phyloP scores from a whole-genome alignment of 371 early-diverging fungal species.

The Basidiobolus meristosporus region DNA sequence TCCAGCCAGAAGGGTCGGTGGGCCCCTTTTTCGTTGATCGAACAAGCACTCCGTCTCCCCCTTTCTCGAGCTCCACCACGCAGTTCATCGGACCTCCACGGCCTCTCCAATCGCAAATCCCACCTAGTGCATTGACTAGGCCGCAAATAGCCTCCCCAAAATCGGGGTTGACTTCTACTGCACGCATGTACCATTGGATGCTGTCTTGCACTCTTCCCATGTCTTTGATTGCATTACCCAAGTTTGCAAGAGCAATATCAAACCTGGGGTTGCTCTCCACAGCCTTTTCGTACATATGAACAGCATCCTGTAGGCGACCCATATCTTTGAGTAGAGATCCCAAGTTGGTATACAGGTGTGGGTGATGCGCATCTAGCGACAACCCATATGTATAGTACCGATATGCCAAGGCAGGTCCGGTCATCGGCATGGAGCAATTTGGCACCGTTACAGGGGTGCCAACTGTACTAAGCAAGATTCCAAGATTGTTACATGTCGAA shows the following conservation, averaged over 20 bases:
- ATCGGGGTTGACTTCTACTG: slow-evolving; percentile 69
- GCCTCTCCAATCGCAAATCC: slow-evolving; percentile 82
- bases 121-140: slow-evolving; percentile 65
- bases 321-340: slow-evolving; percentile 76
- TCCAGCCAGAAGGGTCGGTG: slow-evolving; percentile 33
- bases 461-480: slow-evolving; percentile 57
- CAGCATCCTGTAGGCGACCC: slow-evolving; percentile 65
- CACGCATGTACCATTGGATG: slow-evolving; percentile 65
- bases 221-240: slow-evolving; percentile 81
- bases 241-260: slow-evolving; percentile 78
- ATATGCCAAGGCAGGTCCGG: slow-evolving; percentile 49
- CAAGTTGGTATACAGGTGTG: slow-evolving; percentile 77
- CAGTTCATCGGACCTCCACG: slow-evolving; percentile 30
- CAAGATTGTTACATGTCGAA: slow-evolving; percentile 76
- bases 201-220: slow-evolving; percentile 76
- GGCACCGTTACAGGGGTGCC: slow-evolving; percentile 28
- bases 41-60: slow-evolving; percentile 14
- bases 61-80: slow-evolving; percentile 15
- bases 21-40: slow-evolving; percentile 4
- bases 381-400: slow-evolving; percentile 80
- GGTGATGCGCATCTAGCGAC: slow-evolving; percentile 60
- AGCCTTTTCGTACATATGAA: slow-evolving; percentile 75
- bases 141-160: slow-evolving; percentile 87
- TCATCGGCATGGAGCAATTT: slow-evolving; percentile 11
- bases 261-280: slow-evolving; percentile 70